phyloP scores from a whole-genome alignment of 1,139 yeast species.

The Yamadazyma oceani region DNA sequence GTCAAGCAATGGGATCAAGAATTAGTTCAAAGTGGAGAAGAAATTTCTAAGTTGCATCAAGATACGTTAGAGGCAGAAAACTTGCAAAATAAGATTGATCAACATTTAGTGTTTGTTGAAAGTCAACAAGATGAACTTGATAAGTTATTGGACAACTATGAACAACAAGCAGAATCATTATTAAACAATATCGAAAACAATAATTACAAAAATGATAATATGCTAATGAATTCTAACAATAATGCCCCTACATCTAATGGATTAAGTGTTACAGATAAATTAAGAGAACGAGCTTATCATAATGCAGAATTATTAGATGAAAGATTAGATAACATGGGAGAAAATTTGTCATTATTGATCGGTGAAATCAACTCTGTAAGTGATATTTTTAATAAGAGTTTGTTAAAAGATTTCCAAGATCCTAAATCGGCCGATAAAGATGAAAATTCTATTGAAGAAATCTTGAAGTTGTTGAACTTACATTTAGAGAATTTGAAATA shows the following conservation, averaged over 20 bases:
- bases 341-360: constrained; percentile 72
- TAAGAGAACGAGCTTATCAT: constrained; percentile 86
- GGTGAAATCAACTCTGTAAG: constrained; percentile 86
- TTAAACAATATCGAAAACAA: constrained; percentile 42
- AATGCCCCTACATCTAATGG: constrained; percentile 16
- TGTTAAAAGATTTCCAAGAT: constrained; percentile 29
- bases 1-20: constrained; percentile 85
- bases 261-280: constrained; percentile 66
- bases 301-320: constrained; percentile 86
- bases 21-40: constrained; percentile 81
- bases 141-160: constrained; percentile 77
- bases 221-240: constrained; percentile 10
- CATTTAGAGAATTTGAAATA: constrained; percentile 90
- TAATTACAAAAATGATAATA: constrained; percentile 13
- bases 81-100: constrained; percentile 82
- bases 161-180: constrained; percentile 72
- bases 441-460: constrained; percentile 57
- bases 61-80: constrained; percentile 84
- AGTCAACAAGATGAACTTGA: constrained; percentile 93
- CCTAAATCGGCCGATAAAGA: constrained; percentile 22
- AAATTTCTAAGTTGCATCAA: constrained; percentile 73
- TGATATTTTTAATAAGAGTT: constrained; percentile 68
- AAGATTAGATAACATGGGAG: constrained; percentile 73
- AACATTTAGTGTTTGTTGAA: constrained; percentile 79
- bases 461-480: constrained; percentile 79